Evolutionary conservation across 345 rosid genomes (phyloP).

Genomic region (Bruguiera sexangula): DNA sequence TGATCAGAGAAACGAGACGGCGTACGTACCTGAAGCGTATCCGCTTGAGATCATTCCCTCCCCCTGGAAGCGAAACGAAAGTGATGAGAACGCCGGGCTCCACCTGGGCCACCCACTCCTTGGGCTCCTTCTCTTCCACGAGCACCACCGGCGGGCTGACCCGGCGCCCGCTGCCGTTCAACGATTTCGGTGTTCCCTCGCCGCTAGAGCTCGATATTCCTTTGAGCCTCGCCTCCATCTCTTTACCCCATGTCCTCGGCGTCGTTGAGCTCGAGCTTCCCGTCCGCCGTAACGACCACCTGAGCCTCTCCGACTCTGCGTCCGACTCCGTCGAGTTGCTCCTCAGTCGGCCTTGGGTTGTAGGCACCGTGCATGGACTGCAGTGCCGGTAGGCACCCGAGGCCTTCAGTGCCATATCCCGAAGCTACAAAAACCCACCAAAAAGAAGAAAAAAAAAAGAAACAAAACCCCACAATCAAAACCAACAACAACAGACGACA

Average conservation of each 20-base stretch:
- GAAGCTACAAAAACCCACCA: constrained; percentile 12
- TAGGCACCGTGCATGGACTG: constrained; percentile 26
- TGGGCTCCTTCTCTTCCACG: constrained; percentile 30
- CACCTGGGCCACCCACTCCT: constrained; percentile 39
- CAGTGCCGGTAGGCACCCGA: constrained; percentile 35
- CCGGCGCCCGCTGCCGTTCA: constrained; percentile 28
- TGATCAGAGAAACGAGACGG: no score
- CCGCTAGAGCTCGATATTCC: constrained; percentile 36
- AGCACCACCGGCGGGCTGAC: constrained; percentile 24
- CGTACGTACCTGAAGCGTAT: constrained; percentile 32
- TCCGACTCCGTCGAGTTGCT: constrained; percentile 17
- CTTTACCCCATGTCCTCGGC: constrained; percentile 30
- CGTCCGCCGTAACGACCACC: constrained; percentile 25
- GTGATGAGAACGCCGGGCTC: constrained; percentile 38
- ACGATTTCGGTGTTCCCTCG: constrained; percentile 31
- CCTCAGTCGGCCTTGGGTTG: constrained; percentile 6
- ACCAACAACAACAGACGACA: background rate
- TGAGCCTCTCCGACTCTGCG: constrained; percentile 42
- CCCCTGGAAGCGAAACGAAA: constrained; percentile 28
- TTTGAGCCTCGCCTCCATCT: constrained; percentile 33
- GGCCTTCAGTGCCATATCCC: constrained; percentile 37
- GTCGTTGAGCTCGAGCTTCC: constrained; percentile 29
- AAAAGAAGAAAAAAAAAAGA: background rate
- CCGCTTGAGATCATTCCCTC: constrained; percentile 37
- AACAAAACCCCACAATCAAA: background rate